These are phyloP conservation scores for Microcera coccophila DNA, from an alignment of 2,329 filamentous ascomycete species.

Conservation along the genomic window DNA sequence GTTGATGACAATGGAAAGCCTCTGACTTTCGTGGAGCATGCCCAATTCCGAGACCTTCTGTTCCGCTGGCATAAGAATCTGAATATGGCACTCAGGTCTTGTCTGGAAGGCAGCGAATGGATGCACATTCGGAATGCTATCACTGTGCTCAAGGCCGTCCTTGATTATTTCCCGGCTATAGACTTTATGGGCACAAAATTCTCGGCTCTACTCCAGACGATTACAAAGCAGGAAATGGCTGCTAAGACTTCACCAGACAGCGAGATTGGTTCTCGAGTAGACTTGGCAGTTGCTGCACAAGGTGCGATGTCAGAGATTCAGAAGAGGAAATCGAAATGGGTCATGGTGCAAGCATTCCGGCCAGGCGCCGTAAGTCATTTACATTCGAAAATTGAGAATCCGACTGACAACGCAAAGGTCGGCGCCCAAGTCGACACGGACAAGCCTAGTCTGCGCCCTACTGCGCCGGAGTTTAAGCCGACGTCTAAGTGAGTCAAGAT, in stretches of 20 bases:
- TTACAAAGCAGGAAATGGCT: constrained; percentile 58
- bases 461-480: constrained; percentile 63
- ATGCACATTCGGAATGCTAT: constrained; percentile 98
- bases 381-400: neutral
- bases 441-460: constrained; percentile 50
- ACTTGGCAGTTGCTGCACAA: constrained; percentile 69
- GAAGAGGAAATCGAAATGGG: constrained; percentile 63
- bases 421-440: constrained; percentile 29
- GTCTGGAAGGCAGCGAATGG: constrained; percentile 80
- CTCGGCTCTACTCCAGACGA: constrained; percentile 60
- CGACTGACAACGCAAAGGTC: constrained; percentile 26
- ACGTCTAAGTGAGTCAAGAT: constrained; percentile 34
- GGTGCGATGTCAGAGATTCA: constrained; percentile 68
- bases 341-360: constrained; percentile 70
- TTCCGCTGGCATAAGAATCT: constrained; percentile 89
- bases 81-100: constrained; percentile 73
- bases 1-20: constrained; percentile 65
- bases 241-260: constrained; percentile 45
- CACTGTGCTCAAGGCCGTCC: constrained; percentile 75
- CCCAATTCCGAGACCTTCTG: constrained; percentile 78
- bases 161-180: constrained; percentile 80
- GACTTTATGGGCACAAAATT: constrained; percentile 79
- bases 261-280: constrained; percentile 61
- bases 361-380: constrained; percentile 53
- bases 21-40: constrained; percentile 70